phyloP scores from a whole-genome alignment of 1,139 yeast species.

The Lizanozyma gosingica region DNA sequence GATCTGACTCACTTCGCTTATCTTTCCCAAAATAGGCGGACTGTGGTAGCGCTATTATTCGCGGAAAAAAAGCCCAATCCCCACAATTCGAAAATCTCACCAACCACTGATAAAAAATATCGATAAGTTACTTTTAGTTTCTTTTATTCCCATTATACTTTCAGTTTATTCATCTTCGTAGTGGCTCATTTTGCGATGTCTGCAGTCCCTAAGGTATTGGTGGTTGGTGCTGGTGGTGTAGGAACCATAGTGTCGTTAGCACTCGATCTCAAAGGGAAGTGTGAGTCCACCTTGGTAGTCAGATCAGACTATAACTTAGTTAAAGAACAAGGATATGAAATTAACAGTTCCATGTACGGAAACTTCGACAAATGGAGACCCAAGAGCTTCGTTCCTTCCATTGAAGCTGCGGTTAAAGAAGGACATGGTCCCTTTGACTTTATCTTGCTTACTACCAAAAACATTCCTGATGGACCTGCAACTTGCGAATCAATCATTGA shows the following conservation, averaged over 20 bases:
- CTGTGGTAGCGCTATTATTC: no score
- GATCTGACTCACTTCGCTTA: no score
- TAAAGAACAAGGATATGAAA: conserved; percentile 6
- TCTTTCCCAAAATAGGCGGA: no score
- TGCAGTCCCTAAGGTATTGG: conserved; percentile 30
- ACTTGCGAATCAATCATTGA: conserved; percentile 11
- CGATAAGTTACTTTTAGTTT: no score
- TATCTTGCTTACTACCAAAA: conserved; percentile 11
- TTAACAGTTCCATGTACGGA: conserved; percentile 9
- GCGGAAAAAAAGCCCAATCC: no score
- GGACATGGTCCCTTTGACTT: conserved; percentile 10
- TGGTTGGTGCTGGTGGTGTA: conserved; percentile 34
- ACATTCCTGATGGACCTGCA: conserved; percentile 15
- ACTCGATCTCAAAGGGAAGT: conserved; percentile 9
- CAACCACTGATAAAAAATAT: no score
- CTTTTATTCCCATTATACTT: no score
- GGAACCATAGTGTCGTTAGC: conserved; percentile 16
- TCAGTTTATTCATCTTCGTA: no score
- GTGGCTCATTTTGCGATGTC: no score
- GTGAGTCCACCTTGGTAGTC: conserved; percentile 7
- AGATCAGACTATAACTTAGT: conserved; percentile 10
- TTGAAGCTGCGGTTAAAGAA: conserved; percentile 4
- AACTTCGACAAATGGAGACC: conserved; percentile 8
- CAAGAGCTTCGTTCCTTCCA: conserved; percentile 6
- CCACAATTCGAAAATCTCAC: no score